These are phyloP conservation scores for Caloboletus inedulis DNA, from an alignment of 1,284 basidiomycete genomes.

Conservation along the genomic window DNA sequence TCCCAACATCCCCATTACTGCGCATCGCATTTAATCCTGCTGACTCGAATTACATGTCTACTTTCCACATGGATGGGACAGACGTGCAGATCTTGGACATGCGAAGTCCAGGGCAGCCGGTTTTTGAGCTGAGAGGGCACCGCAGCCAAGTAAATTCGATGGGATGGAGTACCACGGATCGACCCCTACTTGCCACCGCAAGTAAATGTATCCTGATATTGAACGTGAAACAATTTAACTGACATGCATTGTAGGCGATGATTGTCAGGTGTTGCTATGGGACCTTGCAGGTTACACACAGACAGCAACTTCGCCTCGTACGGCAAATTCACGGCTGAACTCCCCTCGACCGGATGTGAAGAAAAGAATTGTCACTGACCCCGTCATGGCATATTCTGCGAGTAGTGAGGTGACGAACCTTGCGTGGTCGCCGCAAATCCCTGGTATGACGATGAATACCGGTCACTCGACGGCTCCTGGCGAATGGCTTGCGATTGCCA, in stretches of 20 bases:
- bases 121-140: slow-evolving; percentile 86
- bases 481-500: slow-evolving; percentile 89
- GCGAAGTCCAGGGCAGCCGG: slow-evolving; percentile 89
- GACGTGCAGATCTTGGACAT: slow-evolving; percentile 92
- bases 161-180: slow-evolving; percentile 83
- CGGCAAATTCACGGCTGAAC: slow-evolving; percentile 63
- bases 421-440: slow-evolving; percentile 81
- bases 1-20: slow-evolving; percentile 76
- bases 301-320: slow-evolving; percentile 57
- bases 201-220: slow-evolving; percentile 45
- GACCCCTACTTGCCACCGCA: slow-evolving; percentile 79
- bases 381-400: slow-evolving; percentile 80
- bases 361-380: slow-evolving; percentile 70
- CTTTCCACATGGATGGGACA: slow-evolving; percentile 85
- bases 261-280: slow-evolving; percentile 88
- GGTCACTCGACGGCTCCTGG: slow-evolving; percentile 72
- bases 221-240: slow-evolving; percentile 1
- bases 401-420: slow-evolving; percentile 80
- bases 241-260: slow-evolving; percentile 62
- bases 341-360: slow-evolving; percentile 73
- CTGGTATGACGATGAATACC: slow-evolving; percentile 67
- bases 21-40: slow-evolving; percentile 85
- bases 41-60: slow-evolving; percentile 90
- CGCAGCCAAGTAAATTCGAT: slow-evolving; percentile 75
- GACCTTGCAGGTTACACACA: slow-evolving; percentile 71